Base-by-base conservation (phyloP, 2,329 filamentous ascomycete genomes). In the Fusarium transvaalense region DNA sequence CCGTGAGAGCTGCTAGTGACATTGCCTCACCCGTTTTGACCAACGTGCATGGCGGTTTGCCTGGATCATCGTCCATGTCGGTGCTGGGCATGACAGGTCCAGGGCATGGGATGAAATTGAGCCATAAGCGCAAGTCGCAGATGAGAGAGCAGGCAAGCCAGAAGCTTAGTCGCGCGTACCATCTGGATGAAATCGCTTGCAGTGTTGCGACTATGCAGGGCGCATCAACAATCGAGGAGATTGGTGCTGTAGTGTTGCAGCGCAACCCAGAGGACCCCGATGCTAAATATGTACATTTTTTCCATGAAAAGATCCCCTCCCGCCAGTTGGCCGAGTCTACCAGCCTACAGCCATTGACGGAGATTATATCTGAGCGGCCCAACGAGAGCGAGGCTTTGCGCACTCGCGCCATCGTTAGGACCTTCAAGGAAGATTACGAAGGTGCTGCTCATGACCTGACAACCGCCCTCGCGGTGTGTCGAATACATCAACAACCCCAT, bases 211-310 rank as follows among this genome's bases (percentile, higher is more conserved):
- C 90, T 0, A 96, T 95, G 92, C 92, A 95, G 80, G 89, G 89
- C 56, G 89, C 92, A 2, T 92, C 91, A 19, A 88, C 91, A 1
- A 81, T 97, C 14, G 92, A 96, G 72, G 91, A 93, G 61, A 90
- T 96, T 4, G 92, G 91, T 4, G 84, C 86, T 8, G 82, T 91
- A 64, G 92, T 97, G 32, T 80, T 96, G 64, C 88, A 92, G 76
- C 85, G 92, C 64, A 89, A 87, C 63, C 83, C 88, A n/a, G 77
- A 84, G 51, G 89, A 94, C 74, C 79, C 84, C 42, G 91, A 96
- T 74, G 93, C 92, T 29, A 91, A 91, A 78, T 96, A 96, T 76
- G 93, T 96, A n/a, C 91, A 96, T 76, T 96, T 95, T 80, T 97
- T 97, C 78, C 92, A 95, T 79, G 92, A 97, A 79, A 96, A 95